Conservation (phyloP, 306 rosid species). For the Comarum palustre region DNA sequence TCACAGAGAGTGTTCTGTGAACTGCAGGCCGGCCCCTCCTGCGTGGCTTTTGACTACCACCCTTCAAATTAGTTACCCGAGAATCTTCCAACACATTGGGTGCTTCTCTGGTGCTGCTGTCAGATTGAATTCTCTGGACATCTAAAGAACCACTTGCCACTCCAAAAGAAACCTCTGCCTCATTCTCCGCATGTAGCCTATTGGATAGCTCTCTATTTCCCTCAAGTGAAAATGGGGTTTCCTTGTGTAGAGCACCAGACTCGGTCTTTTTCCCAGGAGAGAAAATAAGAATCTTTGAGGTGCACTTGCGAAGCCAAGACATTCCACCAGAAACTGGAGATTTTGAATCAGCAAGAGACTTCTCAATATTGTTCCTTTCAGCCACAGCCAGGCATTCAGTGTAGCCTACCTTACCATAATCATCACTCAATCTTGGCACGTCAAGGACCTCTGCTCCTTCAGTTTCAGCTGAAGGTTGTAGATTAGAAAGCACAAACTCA, state of each 20-base stretch:
- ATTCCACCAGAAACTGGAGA: conserved; percentile 71
- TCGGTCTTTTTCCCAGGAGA: conserved; percentile 61
- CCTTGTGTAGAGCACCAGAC: conserved; percentile 41
- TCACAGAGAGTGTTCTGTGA: conserved; percentile 53
- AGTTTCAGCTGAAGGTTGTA: conserved; percentile 55
- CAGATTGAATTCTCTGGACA: conserved; percentile 48
- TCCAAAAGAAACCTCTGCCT: conserved; percentile 62
- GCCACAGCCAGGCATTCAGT: conserved; percentile 37
- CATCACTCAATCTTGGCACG: conserved; percentile 46
- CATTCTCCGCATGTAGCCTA: conserved; percentile 49
- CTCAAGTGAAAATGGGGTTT: conserved; percentile 29
- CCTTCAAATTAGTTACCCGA: conserved; percentile 52
- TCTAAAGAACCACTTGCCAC: conserved; percentile 72
- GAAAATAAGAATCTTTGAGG: conserved; percentile 71
- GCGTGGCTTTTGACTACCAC: conserved; percentile 36
- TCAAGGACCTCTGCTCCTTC: conserved; percentile 62
- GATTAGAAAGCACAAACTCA: conserved; percentile 68
- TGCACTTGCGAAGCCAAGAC: conserved; percentile 88
- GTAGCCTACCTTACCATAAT: conserved; percentile 40
- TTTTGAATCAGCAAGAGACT: conserved; percentile 41
- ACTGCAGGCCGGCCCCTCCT: conserved; percentile 50
- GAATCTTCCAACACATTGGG: conserved; percentile 46
- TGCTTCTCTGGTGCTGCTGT: conserved; percentile 50
- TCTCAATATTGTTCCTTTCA: conserved; percentile 43
- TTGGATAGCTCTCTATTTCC: conserved; percentile 37